These are phyloP conservation scores for Stachybotrys echinatus DNA, from an alignment of 2,329 filamentous ascomycete genomes.

Conservation along the genomic window DNA sequence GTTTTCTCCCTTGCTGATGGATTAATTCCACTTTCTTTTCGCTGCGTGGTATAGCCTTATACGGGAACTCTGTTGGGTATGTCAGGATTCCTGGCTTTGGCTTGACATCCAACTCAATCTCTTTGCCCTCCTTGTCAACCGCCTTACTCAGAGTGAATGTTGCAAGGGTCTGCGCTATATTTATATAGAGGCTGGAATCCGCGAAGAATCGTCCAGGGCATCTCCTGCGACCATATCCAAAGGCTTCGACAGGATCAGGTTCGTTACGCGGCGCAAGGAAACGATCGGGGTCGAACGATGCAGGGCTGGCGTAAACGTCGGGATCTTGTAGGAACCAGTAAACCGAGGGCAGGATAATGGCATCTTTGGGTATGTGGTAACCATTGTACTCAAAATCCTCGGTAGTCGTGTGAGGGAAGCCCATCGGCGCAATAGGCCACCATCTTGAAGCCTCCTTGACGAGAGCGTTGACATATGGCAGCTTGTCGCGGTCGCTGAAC, in stretches of 20 bases:
- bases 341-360: constrained; percentile 8
- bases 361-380: constrained; percentile 10
- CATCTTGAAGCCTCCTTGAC: constrained; percentile 39
- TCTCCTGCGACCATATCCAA: constrained; percentile 14
- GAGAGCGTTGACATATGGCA: constrained; percentile 36
- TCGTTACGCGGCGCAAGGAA: constrained; percentile 5
- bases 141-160: constrained; percentile 32
- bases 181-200: constrained; percentile 11
- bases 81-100: neutral
- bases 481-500: constrained; percentile 27
- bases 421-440: constrained; percentile 24
- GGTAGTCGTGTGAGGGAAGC: constrained; percentile 8
- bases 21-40: too few relatives aligned
- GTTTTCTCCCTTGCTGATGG: too few relatives aligned
- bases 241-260: constrained; percentile 9
- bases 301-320: constrained; percentile 5
- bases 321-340: constrained; percentile 11
- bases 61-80: too few relatives aligned
- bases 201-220: constrained; percentile 14
- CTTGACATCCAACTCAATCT: neutral
- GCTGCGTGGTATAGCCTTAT: too few relatives aligned
- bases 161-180: constrained; percentile 29
- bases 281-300: constrained; percentile 5
- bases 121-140: constrained; percentile 22
- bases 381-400: constrained; percentile 10